Base-by-base conservation (phyloP, 345 rosid genomes). In the Brassica cretica region DNA sequence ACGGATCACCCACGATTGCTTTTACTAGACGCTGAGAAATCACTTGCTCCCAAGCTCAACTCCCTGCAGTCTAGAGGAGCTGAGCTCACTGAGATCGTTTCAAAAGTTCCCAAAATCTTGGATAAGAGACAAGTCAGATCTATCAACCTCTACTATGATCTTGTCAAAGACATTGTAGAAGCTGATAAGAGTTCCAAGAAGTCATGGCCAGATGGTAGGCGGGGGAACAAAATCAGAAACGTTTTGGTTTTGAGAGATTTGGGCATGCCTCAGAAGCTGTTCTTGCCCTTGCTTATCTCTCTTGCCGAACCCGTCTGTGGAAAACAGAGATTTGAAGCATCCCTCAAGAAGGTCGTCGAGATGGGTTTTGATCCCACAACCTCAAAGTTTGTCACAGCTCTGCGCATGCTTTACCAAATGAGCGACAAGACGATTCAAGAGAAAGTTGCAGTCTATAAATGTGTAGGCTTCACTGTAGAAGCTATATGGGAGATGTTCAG, bases 11-110 rank as follows among this genome's bases (percentile, higher is more conserved):
- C 87, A 1, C 0, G 0, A 0, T 1, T 86, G 59, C 85, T 84
- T 41, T 0, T 27, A 2, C 5, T 1, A 5, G 60, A 68, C 46
- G 51, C 72, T 8, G 72, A 73, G 76, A 73, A 64, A 21, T 73
- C 69, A 3, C 65, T 82, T 27, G 46, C 30, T 51, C 85, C 81
- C 18, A 81, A 85, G 65, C 49, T 83, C 1, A 1, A 79, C 49
- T 75, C 70, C 67, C 3, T 85, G 2, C 62, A 18, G 24, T 83
- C 84, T 0, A 69, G 39, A 39, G 46, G 46, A 66, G 81, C 73
- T 49, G 83, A 64, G 12, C 59, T 73, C 51, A 33, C 51, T 12
- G 70, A 44, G 73, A 2, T 77, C 0, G 18, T 85, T 3, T 49
- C 71, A 3, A 5, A 10, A 16, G 41, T 30, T 70, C 79, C 88